Conservation (phyloP, 306 rosid genomes). For the Fragaria nilgerrensis region DNA sequence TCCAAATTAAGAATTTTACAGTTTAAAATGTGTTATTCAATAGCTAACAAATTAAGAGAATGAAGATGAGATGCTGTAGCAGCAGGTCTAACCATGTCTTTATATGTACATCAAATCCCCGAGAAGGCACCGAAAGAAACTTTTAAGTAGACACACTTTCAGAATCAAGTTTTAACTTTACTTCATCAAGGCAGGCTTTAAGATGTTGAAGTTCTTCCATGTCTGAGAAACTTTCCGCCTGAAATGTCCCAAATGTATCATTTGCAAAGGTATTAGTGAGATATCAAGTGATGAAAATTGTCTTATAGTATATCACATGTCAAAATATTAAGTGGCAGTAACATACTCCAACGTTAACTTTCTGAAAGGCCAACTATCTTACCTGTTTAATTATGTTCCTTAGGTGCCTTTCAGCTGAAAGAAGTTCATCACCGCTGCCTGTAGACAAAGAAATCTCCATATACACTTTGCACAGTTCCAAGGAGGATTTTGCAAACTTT, state of each 20-base stretch:
- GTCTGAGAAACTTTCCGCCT: conserved; percentile 9
- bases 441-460: conserved; percentile 63
- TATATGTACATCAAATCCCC: neutral
- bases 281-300: neutral
- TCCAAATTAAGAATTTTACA: neutral
- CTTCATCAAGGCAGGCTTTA: conserved; percentile 11
- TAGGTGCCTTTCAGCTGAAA: conserved; percentile 83
- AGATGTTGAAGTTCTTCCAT: conserved; percentile 16
- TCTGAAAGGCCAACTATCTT: conserved; percentile 25
- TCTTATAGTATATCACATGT: neutral
- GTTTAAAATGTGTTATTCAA: neutral
- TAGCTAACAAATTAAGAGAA: neutral
- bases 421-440: conserved; percentile 58
- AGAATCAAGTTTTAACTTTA: conserved; percentile 17
- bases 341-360: neutral
- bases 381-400: conserved; percentile 82
- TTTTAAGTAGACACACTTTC: neutral
- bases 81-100: neutral
- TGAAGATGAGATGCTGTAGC: neutral
- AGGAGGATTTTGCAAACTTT: conserved; percentile 75
- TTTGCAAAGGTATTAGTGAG: neutral
- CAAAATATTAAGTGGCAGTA: neutral
- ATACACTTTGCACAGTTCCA: conserved; percentile 85
- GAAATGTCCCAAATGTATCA: neutral
- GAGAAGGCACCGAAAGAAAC: neutral